Evolutionary conservation across 345 rosid genomes (phyloP).

Genomic region (Acer campestre): DNA sequence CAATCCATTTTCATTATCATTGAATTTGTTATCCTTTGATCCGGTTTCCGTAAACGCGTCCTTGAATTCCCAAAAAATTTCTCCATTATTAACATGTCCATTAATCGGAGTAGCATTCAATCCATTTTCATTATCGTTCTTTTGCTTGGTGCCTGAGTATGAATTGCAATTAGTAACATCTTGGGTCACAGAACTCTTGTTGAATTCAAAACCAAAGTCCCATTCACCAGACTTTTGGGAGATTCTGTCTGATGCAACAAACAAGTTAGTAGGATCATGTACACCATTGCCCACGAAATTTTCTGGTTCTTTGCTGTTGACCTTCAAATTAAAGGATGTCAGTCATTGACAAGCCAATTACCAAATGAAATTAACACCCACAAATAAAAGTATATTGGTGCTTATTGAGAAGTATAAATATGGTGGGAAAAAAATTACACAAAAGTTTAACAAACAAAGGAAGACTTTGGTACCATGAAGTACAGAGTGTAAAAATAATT

Average conservation of each 20-base stretch:
- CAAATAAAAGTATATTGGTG: not conserved
- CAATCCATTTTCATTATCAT: slow-evolving; percentile 13
- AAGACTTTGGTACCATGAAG: not conserved
- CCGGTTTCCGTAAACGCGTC: slow-evolving; percentile 44
- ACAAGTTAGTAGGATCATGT: slow-evolving; percentile 21
- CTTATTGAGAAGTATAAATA: not conserved
- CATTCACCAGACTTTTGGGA: slow-evolving; percentile 36
- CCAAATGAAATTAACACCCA: slow-evolving; percentile 13
- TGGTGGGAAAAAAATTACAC: not conserved
- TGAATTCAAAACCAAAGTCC: slow-evolving; percentile 41
- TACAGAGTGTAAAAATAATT: not conserved
- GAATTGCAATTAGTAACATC: slow-evolving; percentile 14
- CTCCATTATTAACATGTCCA: slow-evolving; percentile 30
- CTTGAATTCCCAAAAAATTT: slow-evolving; percentile 53
- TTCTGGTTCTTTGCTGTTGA: slow-evolving; percentile 22
- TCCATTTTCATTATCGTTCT: slow-evolving; percentile 18
- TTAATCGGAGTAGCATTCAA: slow-evolving; percentile 25
- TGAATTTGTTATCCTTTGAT: not conserved
- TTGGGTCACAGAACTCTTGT: slow-evolving; percentile 23
- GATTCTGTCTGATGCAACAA: slow-evolving; percentile 23
- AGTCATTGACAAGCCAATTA: slow-evolving; percentile 17
- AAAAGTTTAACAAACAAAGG: not conserved
- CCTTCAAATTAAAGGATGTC: slow-evolving; percentile 35
- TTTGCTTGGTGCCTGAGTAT: slow-evolving; percentile 25
- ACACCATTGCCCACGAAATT: slow-evolving; percentile 19